Evolutionary conservation across 164 flowering plant species (phyloP), one percentile per base, ranked within the genome.

Genomic region (Annona squamosa): DNA sequence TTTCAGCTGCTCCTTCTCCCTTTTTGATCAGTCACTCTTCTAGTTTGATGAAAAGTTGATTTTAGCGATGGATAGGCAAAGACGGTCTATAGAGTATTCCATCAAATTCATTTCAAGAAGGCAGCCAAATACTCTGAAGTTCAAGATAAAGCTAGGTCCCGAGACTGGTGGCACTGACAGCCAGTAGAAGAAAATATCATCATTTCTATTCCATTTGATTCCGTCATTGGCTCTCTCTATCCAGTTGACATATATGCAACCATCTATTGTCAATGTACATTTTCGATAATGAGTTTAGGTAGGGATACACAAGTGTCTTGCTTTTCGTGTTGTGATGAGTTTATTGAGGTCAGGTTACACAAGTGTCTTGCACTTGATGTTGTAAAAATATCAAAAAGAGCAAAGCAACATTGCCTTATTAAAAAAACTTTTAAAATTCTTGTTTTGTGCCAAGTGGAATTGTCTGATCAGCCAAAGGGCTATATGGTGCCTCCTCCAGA

Each of bases 61-160:
- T 75, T 95, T 98, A 64, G 89, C 99, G 71, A 85, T 85, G 62
- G 97, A 95, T 65, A 86, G 97, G 64, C 97, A 84, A 74, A 86
- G 97, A 76, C 99, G 85, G 72, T 87, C 89, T 17, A 86, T 93
- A 47, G 98, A 95, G 68, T 91, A 90, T 81, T 97, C 99, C 19
- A 91, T 95, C 83, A 93, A 91, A 84, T 93, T 95, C 78, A 89
- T 89, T 73, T 83, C 83, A 17, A 86, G 98, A 80, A 87, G 90
- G 85, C 87, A 75, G 59, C 92, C 93, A 4, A 75, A 82, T 77
- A 72, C 82, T 67, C 90, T 92, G 52, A 91, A 87, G 74, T 95
- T 95, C 80, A 95, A 91, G 84, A 93, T 95, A 71, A 93, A 93
- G 78, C 89, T 94, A 81, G 99, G 99, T 75, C 96, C 93, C n/a